A percentile compares a stretch with the other conserved stretches of the same genome.
These are phyloP conservation scores for Linum usitatissimum DNA, from an alignment of 345 rosid genomes.

Conservation along the genomic window DNA sequence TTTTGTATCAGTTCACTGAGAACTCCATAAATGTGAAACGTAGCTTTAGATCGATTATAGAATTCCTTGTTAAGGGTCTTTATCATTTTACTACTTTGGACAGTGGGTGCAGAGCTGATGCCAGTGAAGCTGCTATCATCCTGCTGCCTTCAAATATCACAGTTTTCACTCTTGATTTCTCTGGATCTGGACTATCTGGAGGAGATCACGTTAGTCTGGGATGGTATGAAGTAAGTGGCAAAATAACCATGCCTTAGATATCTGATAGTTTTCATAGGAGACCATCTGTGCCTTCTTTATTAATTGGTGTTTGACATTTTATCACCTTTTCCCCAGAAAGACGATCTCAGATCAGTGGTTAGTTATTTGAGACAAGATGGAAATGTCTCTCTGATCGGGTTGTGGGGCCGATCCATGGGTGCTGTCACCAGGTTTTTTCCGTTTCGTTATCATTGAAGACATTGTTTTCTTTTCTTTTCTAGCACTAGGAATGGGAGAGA, in stretches of 20 bases:
- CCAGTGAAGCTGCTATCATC: conserved; percentile 84
- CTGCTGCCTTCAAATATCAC: conserved; percentile 82
- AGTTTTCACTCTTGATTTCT: conserved; percentile 85
- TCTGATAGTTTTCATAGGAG: background rate
- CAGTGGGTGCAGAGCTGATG: conserved; percentile 96
- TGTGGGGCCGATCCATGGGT: conserved; percentile 99
- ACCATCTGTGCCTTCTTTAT: background rate
- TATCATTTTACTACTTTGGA: conserved; percentile 23
- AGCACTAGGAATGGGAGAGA: background rate
- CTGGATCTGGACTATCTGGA: conserved; percentile 85
- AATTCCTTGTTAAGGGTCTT: background rate
- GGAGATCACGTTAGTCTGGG: conserved; percentile 87
- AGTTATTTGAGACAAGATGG: conserved; percentile 75
- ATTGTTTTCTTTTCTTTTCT: background rate
- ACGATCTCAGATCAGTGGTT: conserved; percentile 77
- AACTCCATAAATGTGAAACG: background rate
- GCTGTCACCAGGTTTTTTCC: conserved; percentile 69
- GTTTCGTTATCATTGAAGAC: background rate
- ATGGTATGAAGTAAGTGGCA: conserved; percentile 64
- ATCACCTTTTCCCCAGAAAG: conserved; percentile 43
- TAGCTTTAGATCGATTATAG: background rate
- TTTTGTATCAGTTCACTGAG: background rate
- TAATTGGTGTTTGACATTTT: background rate
- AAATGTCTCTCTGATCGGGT: conserved; percentile 78
- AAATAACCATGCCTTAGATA: conserved; percentile 7